Base-by-base conservation (phyloP, 257 asterid genomes). In the Jasminum sambac region DNA sequence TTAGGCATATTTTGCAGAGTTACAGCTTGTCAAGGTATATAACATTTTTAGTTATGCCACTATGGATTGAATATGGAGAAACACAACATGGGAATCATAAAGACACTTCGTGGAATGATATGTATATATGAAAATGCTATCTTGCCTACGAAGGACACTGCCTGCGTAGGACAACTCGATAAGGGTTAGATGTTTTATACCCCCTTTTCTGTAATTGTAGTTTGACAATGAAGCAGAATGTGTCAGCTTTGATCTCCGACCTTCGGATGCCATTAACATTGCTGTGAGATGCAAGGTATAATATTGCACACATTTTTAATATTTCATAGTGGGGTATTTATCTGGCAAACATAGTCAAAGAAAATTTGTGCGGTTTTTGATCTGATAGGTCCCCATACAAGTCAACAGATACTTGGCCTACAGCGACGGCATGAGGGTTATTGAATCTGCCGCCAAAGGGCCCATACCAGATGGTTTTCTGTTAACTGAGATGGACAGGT, bases 211-310 rank as follows among this genome's bases (percentile, higher is more conserved):
- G 4, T 70, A 66, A 44, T 82, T 72, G 75, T 84, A 94, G 95
- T 65, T 78, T 74, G 99, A 80, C 61, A 80, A 94, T 63, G 96
- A 88, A 81, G 85, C 78, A 14, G 96, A 88, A 74, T 73, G 74
- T 74, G 50, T 94, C 64, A 81, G 89, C 83, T 86, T 94, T 63
- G 99, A 94, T 80, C 91, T 94, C 66, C 95, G 97, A 19, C 99
- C 99, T 43, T 95, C 96, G 0, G 99, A 95, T 84, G 99, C 99
- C 72, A 95, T 95, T 69, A 95, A 94, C 81, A 94, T 94, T 71
- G 99, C 96, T 8, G 97, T 94, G 68, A 91, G 91, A 86, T 91
- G 96, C 95, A 89, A 91, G 99, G 98, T 94, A 82, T 30, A 72
- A 55, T 55, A 19, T 55, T 19, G 62, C 62, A 55, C 34, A 10